Evolutionary conservation across 768 basidiomycete species (phyloP).

Genomic region (Auricularia cornea): DNA sequence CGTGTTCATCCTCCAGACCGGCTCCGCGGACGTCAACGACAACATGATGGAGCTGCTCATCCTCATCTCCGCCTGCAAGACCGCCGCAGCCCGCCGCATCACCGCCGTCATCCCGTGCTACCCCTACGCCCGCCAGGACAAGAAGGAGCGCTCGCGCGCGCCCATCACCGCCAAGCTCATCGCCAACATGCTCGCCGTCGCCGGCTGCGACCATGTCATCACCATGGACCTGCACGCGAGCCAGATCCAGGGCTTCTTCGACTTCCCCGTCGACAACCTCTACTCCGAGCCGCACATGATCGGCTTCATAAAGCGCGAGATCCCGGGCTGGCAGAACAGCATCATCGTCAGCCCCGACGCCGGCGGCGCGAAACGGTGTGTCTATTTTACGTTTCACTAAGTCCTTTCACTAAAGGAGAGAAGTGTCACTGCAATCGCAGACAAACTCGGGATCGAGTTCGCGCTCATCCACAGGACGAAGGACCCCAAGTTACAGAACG

Average conservation of each 20-base stretch:
- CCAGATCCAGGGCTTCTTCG: constrained; percentile 98
- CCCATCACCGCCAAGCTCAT: constrained; percentile 98
- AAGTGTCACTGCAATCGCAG: constrained; percentile 90
- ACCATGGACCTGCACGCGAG: constrained; percentile 99
- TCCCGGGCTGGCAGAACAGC: constrained; percentile 76
- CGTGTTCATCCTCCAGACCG: constrained; percentile 96
- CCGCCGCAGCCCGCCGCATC: constrained; percentile 88
- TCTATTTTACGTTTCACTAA: constrained; percentile 11
- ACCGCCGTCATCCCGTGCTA: constrained; percentile 98
- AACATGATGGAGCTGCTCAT: constrained; percentile 98
- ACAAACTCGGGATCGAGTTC: constrained; percentile 91
- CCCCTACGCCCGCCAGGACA: constrained; percentile 95
- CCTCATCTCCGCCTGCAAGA: constrained; percentile 96
- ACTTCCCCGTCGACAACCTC: constrained; percentile 96
- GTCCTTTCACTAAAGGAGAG: constrained; percentile 1
- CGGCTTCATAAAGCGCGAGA: constrained; percentile 80
- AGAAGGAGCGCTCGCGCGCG: constrained; percentile 92
- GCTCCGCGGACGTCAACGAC: constrained; percentile 85
- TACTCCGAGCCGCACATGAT: constrained; percentile 96
- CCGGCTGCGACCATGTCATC: constrained; percentile 97
- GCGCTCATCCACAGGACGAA: constrained; percentile 92
- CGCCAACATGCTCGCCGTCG: constrained; percentile 94
- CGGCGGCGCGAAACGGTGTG: constrained; percentile 95
- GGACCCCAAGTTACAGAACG: constrained; percentile 52
- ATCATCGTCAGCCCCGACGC: constrained; percentile 97